Percentiles rank a stretch among this genome's conserved stretches.
Conservation (phyloP, 495 filamentous ascomycete species). For the Penicillium longicatenatum region DNA sequence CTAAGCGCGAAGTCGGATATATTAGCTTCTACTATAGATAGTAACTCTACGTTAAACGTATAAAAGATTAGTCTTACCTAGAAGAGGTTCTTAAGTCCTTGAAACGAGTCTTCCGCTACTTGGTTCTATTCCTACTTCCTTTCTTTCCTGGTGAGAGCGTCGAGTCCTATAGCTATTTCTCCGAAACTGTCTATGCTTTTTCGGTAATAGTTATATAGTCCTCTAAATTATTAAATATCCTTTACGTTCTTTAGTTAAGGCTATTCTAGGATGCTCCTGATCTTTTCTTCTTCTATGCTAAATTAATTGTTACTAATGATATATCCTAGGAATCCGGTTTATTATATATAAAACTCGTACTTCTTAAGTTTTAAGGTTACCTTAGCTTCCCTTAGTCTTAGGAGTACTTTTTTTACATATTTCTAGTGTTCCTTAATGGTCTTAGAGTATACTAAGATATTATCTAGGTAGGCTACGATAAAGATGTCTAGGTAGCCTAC, state of each 20-base stretch:
- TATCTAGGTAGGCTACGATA: not conserved
- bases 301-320: conserved; percentile 12
- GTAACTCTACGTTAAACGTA: no score
- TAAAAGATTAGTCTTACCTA: no score
- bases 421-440: not conserved
- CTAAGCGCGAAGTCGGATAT: conserved; percentile 16
- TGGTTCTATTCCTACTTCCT: no score
- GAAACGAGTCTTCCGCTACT: no score
- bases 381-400: conserved; percentile 1
- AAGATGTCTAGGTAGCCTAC: not conserved
- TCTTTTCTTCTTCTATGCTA: conserved; percentile 15
- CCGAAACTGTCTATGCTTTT: conserved; percentile 14
- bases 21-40: no score
- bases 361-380: not conserved
- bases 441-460: not conserved
- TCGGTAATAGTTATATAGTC: conserved; percentile 18
- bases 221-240: conserved; percentile 14
- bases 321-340: conserved; percentile 16
- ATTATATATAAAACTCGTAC: conserved; percentile 9
- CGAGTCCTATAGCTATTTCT: conserved; percentile 1
- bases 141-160: conserved; percentile 15
- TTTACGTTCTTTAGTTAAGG: conserved; percentile 8
- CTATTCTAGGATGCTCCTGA: conserved; percentile 12
- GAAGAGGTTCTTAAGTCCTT: no score
- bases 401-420: not conserved